phyloP scores from a whole-genome alignment of 257 asterid genomes.

The Jacaranda mimosifolia region DNA sequence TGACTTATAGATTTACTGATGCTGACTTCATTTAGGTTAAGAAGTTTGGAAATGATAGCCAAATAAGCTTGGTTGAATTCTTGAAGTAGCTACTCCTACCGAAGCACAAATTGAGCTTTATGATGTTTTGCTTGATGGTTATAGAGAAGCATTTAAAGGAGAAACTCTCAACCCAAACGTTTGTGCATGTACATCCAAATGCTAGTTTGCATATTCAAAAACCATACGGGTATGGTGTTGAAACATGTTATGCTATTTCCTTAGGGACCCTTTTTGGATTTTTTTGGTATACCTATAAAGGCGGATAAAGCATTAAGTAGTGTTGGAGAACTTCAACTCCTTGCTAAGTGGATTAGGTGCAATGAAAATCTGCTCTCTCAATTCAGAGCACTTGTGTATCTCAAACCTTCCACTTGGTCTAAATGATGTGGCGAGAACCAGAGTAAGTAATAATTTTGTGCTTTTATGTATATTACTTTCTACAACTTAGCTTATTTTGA shows the following conservation, averaged over 20 bases:
- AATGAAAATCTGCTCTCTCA: conserved; percentile 89
- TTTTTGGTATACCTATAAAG: conserved; percentile 96
- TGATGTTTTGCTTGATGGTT: conserved; percentile 92
- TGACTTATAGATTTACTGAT: background rate
- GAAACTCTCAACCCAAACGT: conserved; percentile 82
- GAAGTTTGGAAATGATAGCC: conserved; percentile 94
- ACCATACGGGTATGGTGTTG: conserved; percentile 30
- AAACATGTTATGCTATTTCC: conserved; percentile 31
- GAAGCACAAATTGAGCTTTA: conserved; percentile 96
- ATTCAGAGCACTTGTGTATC: conserved; percentile 82
- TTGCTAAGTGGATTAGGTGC: conserved; percentile 87
- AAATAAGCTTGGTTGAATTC: conserved; percentile 83
- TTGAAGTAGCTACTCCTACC: conserved; percentile 82
- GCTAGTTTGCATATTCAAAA: conserved; percentile 17
- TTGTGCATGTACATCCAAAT: conserved; percentile 33
- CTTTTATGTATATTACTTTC: conserved; percentile 8
- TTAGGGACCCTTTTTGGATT: conserved; percentile 95
- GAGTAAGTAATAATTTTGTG: conserved; percentile 61
- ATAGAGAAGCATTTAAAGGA: conserved; percentile 84
- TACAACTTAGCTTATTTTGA: background rate
- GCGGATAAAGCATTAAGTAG: conserved; percentile 90
- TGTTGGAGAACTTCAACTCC: conserved; percentile 93
- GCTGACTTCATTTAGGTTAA: conserved; percentile 63
- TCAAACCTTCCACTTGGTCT: conserved; percentile 97
- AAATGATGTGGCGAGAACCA: conserved; percentile 99